These are phyloP conservation scores for Dentipellis fragilis DNA, from an alignment of 768 basidiomycete species.

Conservation along the genomic window DNA sequence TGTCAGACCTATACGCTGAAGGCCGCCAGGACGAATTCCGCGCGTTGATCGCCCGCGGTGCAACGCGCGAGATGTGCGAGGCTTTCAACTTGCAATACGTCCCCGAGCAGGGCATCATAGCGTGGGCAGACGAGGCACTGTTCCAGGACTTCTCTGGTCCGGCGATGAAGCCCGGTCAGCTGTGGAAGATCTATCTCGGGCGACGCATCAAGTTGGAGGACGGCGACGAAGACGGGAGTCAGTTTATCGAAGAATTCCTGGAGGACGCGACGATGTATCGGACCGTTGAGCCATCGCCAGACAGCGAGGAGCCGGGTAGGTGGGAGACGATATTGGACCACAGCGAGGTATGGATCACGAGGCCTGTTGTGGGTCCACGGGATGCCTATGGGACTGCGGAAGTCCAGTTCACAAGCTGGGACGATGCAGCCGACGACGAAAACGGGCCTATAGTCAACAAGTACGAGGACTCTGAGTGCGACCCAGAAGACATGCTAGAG, in stretches of 20 bases:
- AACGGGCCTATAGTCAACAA: neutral
- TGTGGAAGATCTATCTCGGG: conserved; percentile 32
- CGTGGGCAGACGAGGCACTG: conserved; percentile 23
- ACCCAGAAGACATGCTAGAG: neutral
- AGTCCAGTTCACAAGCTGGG: neutral
- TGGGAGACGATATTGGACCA: neutral
- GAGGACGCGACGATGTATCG: conserved; percentile 7
- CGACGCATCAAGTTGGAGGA: conserved; percentile 24
- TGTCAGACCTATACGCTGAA: neutral
- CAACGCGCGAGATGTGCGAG: conserved; percentile 12
- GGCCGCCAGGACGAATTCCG: conserved; percentile 17
- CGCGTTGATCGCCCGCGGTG: conserved; percentile 23
- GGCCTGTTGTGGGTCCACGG: neutral
- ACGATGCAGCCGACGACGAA: neutral
- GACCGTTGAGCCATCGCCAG: neutral
- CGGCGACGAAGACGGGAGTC: conserved; percentile 26
- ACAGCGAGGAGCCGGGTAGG: neutral
- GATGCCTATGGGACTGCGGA: neutral
- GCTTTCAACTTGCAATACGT: neutral
- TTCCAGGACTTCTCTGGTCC: conserved; percentile 25
- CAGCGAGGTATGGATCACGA: neutral
- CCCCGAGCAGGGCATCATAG: conserved; percentile 12
- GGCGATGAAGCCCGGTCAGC: conserved; percentile 23
- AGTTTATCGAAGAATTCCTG: conserved; percentile 17
- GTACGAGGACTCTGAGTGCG: neutral